Conservation (phyloP, 495 filamentous ascomycete species). For the Trichocladium uniseriatum region DNA sequence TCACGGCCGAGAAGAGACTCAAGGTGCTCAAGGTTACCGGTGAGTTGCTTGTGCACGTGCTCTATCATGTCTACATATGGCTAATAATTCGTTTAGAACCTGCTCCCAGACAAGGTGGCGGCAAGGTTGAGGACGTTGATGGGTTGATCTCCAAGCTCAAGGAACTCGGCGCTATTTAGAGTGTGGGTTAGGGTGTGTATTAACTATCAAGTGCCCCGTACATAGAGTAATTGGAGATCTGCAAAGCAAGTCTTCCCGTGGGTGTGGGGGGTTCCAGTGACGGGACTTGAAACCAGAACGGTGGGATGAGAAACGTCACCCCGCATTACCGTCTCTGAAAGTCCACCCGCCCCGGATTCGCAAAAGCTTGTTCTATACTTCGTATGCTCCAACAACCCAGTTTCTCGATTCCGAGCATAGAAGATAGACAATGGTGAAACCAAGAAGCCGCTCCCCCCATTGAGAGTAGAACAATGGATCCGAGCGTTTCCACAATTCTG, state of each 20-base stretch:
- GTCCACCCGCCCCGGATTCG: neutral
- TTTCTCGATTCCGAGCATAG: no score
- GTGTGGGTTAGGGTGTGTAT: neutral
- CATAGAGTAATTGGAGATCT: neutral
- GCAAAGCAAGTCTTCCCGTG: neutral
- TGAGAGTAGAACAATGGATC: no score
- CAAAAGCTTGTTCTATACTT: no score
- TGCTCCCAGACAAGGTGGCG: constrained; percentile 77
- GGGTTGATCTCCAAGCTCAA: constrained; percentile 86
- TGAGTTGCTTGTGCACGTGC: constrained; percentile 36
- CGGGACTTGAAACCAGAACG: neutral
- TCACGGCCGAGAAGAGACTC: constrained; percentile 62
- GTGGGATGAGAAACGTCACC: neutral
- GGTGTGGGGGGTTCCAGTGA: neutral
- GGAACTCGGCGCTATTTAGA: constrained; percentile 84
- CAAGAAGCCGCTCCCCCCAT: no score
- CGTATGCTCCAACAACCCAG: no score
- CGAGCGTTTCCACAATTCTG: no score
- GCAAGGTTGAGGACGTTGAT: constrained; percentile 95
- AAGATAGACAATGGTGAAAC: no score
- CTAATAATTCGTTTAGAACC: constrained; percentile 51
- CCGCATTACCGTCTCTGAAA: neutral
- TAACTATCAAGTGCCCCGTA: neutral
- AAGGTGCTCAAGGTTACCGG: constrained; percentile 81
- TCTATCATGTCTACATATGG: neutral